Base-by-base conservation (phyloP, 2,329 filamentous ascomycete species). In the Aureobasidium subglaciale region DNA sequence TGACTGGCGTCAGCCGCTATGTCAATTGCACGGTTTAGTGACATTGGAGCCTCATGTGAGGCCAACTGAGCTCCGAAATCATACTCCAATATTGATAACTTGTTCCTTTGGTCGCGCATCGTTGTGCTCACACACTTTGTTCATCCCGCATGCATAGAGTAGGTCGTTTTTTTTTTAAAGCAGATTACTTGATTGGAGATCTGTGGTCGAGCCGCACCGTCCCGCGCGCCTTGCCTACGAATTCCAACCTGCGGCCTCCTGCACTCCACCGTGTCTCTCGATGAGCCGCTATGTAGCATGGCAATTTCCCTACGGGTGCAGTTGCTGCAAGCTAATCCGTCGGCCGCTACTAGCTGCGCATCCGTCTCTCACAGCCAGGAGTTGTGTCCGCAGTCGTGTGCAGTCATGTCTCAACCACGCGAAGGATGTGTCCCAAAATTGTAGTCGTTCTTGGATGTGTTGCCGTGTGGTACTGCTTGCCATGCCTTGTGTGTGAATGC, bases 181-280 rank as follows among this genome's bases (percentile, higher is more conserved):
- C 30, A n/a, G 18, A 25, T 40, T 13, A 13, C 7, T n/a, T 50
- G 32, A 38, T 48, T 35, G 43, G 43, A 24, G 22, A n/a, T 3
- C 20, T 18, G 22, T 50, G 9, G 10, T 15, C 24, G 32, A 50
- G 46, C 46, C 46, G 46, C 46, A 32, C n/a, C 24, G 32, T 37
- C 32, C 46, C 46, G 46, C 46, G 24, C 24, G 46, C 46, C 32
- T 50, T 34, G 46, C 24, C 22, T 38, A 50, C 32, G 25, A 35
- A 25, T 11, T 22, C 46, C 20, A 37, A 34, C n/a, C 32, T 50
- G 32, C 32, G 38, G 11, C n/a, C n/a, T n/a, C n/a, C n/a, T n/a
- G n/a, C n/a, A 35, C 43, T 35, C 43, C 43, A 34, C 29, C 16
- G 11, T 22, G 15, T n/a, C 15, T 20, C 18, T 10, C 29, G 46